Evolutionary conservation across 345 rosid genomes (phyloP).

Genomic region (Fremontodendron californicum): DNA sequence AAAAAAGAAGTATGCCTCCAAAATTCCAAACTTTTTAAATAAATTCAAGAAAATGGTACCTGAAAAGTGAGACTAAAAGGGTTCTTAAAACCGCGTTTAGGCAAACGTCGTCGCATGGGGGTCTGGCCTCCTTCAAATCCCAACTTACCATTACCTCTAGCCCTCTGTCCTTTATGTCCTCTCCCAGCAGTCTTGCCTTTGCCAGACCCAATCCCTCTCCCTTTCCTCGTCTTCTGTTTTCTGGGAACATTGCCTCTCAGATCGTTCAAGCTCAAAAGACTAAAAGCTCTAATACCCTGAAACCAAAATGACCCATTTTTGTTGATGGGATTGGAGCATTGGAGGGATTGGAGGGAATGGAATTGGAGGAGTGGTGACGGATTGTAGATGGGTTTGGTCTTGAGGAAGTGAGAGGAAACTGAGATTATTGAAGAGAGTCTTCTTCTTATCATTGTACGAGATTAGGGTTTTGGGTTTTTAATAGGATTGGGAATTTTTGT

Average conservation of each 20-base stretch:
- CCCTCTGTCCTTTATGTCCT: constrained; percentile 96
- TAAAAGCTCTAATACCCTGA: constrained; percentile 51
- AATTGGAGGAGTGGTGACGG: constrained; percentile 22
- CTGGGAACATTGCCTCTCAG: constrained; percentile 78
- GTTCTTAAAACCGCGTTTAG: constrained; percentile 91
- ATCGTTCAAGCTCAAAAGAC: constrained; percentile 81
- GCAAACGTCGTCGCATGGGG: constrained; percentile 83
- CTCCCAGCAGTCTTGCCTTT: constrained; percentile 96
- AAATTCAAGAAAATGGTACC: constrained; percentile 31
- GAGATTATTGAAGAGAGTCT: constrained; percentile 46
- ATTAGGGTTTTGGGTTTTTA: not conserved
- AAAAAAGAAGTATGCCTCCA: not conserved
- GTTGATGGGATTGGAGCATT: constrained; percentile 8
- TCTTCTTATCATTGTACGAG: constrained; percentile 45
- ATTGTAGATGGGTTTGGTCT: constrained; percentile 19
- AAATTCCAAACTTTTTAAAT: too few relatives aligned
- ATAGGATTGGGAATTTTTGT: not conserved
- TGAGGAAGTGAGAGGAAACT: constrained; percentile 26
- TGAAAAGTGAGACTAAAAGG: constrained; percentile 86
- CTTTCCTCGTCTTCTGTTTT: constrained; percentile 92
- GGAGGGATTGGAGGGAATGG: constrained; percentile 16
- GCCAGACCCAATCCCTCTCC: constrained; percentile 97
- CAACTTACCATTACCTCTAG: constrained; percentile 75
- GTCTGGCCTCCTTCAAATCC: constrained; percentile 99
- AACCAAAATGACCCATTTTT: constrained; percentile 19